Base-by-base conservation (phyloP, 306 rosid species). In the Vigna mungo region DNA sequence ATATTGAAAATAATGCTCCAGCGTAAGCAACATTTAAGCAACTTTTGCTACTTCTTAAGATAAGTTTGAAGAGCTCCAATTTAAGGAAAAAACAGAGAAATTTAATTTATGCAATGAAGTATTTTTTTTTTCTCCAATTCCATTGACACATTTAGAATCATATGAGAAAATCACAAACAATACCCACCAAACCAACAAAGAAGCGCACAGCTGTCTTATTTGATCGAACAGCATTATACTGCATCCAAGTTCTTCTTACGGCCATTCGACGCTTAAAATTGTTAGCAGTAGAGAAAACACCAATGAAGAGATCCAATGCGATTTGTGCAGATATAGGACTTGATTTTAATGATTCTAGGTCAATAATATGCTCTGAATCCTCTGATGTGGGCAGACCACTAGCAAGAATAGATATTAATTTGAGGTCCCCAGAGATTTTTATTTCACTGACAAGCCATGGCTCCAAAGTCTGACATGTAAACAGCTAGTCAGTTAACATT, bases 211-310 rank as follows among this genome's bases (percentile, higher is more conserved):
- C 96, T 46, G 88, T 87, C 37, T 48, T 55, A 75, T 86, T 87
- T 44, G 96, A 87, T 84, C 84, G 88, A 65, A 96, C 93, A 59
- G 85, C 90, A 76, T 89, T 78, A 75, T 92, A 96, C 85, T 96
- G 99, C 98, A 96, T 93, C 99, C 99, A 96, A n/a, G 99, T 89
- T 87, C 99, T 93, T 85, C 99, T 87, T 71, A 93, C 97, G 70
- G 99, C 92, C 99, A 96, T 96, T 77, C 99, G 80, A 30, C 89
- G 92, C 85, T 93, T 92, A 71, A 96, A 96, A 87, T 96, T 96
- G 92, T 96, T 93, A 17, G 99, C 99, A 0, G 96, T 96, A 34
- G 99, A 96, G 86, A 96, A 96, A 85, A 96, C 98, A 68, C 99
- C 99, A 71, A 92, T 81, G 74, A 96, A 83, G 62, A 96, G 97